A percentile compares a stretch with the other conserved stretches of the same genome.
These are phyloP conservation scores for Trametes cinnabarina DNA, from an alignment of 768 basidiomycete genomes.

Conservation along the genomic window DNA sequence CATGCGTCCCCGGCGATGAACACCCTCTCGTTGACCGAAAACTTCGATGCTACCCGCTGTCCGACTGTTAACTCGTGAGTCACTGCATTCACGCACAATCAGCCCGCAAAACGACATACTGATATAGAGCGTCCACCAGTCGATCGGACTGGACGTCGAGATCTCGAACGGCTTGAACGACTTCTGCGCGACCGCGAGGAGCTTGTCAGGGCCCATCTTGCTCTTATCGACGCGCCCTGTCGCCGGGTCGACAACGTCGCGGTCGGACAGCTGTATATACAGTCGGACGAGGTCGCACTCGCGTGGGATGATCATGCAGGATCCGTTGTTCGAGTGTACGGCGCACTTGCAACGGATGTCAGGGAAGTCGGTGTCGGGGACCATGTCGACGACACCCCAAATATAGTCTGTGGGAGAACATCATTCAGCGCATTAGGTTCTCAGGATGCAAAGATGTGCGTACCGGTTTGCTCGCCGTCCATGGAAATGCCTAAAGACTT, in stretches of 20 bases:
- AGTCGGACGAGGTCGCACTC: conserved; percentile 47
- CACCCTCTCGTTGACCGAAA: conserved; percentile 44
- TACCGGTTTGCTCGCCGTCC: conserved; percentile 59
- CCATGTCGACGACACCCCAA: conserved; percentile 77
- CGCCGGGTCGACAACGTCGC: conserved; percentile 33
- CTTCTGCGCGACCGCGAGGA: conserved; percentile 44
- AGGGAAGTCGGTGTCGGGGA: conserved; percentile 52
- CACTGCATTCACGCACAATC: not conserved
- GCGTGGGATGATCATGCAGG: conserved; percentile 54
- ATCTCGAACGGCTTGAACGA: conserved; percentile 43
- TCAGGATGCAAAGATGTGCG: too few relatives aligned
- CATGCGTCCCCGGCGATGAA: conserved; percentile 60
- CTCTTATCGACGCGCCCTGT: conserved; percentile 44
- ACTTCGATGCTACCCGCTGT: conserved; percentile 53
- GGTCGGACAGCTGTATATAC: conserved; percentile 51
- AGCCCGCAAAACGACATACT: conserved; percentile 32
- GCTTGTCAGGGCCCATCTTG: conserved; percentile 36
- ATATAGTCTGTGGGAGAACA: conserved; percentile 60
- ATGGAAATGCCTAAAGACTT: conserved; percentile 62
- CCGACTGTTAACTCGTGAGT: conserved; percentile 38
- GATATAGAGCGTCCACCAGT: conserved; percentile 53
- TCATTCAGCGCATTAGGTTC: too few relatives aligned
- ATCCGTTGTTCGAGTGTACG: conserved; percentile 52
- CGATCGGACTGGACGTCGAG: conserved; percentile 31
- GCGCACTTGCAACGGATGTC: conserved; percentile 50